Conservation (phyloP, 2,329 filamentous ascomycete species). For the Tricladium varicosporioides region DNA sequence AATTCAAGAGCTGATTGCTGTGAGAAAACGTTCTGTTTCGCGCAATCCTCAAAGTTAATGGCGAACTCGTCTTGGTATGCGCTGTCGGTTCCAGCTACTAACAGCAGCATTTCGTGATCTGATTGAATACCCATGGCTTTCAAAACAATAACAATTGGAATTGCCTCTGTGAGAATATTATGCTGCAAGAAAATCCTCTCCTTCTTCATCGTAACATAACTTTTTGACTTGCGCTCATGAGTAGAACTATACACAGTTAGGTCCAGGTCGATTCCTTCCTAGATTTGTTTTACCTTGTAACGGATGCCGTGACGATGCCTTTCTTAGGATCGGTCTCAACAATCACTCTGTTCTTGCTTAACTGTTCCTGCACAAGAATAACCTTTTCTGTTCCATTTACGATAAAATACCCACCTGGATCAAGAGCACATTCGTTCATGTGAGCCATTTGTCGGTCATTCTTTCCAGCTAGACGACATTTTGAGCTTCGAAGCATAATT, state of each 20-base stretch:
- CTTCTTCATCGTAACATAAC: slow-evolving; percentile 92
- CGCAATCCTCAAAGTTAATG: slow-evolving; percentile 91
- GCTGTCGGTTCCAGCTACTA: slow-evolving; percentile 84
- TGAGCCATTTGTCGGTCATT: slow-evolving; percentile 85
- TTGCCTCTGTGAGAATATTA: slow-evolving; percentile 87
- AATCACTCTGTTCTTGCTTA: slow-evolving; percentile 99
- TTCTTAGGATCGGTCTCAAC: slow-evolving; percentile 93
- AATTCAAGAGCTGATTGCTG: slow-evolving; percentile 96
- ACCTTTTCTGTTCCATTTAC: slow-evolving; percentile 98
- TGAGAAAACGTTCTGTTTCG: slow-evolving; percentile 80
- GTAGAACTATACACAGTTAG: slow-evolving; percentile 66
- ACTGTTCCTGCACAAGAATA: slow-evolving; percentile 94
- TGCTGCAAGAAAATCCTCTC: slow-evolving; percentile 86
- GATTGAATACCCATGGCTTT: slow-evolving; percentile 93
- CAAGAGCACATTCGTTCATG: slow-evolving; percentile 92
- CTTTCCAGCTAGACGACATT: slow-evolving; percentile 81
- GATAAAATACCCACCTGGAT: slow-evolving; percentile 97
- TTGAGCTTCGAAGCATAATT: slow-evolving; percentile 94
- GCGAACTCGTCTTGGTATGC: slow-evolving; percentile 93
- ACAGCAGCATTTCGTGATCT: slow-evolving; percentile 89
- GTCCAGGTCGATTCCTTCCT: not conserved
- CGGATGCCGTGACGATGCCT: slow-evolving; percentile 88
- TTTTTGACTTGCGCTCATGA: slow-evolving; percentile 96
- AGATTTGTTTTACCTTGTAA: slow-evolving; percentile 57
- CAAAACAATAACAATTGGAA: slow-evolving; percentile 91